Evolutionary conservation across 1,284 basidiomycete species (phyloP).

Genomic region (Moesziomyces parantarcticus): DNA sequence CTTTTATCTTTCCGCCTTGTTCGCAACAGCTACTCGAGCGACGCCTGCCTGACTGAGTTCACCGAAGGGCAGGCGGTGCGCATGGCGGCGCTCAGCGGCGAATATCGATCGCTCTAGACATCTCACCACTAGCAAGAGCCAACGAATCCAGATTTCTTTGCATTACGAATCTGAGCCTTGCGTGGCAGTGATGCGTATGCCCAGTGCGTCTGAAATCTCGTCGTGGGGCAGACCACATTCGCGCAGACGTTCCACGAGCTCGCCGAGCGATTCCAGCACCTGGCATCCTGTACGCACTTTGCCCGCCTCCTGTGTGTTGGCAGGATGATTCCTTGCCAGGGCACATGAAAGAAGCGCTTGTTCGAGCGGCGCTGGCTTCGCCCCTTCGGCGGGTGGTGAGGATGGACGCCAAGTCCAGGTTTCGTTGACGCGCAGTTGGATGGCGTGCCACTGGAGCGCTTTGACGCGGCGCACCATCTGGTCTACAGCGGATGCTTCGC

Average conservation of each 20-base stretch:
- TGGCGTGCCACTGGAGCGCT: slow-evolving; percentile 52
- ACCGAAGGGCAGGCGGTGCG: slow-evolving; percentile 48
- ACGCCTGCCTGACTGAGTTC: slow-evolving; percentile 48
- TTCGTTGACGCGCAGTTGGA: slow-evolving; percentile 35
- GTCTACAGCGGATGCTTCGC: slow-evolving; percentile 33
- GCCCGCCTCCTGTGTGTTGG: slow-evolving; percentile 5
- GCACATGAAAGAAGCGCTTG: slow-evolving; percentile 34
- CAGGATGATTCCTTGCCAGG: slow-evolving; percentile 15
- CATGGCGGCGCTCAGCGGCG: slow-evolving; percentile 36
- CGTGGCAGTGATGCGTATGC: slow-evolving; percentile 12
- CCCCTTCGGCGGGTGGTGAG: background rate
- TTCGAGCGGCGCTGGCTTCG: background rate
- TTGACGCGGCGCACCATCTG: slow-evolving; percentile 53
- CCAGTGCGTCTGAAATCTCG: slow-evolving; percentile 25
- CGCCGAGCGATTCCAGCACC: slow-evolving; percentile 39
- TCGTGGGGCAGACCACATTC: slow-evolving; percentile 19
- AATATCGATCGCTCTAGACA: slow-evolving; percentile 29
- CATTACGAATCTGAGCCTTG: background rate
- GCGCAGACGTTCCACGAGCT: slow-evolving; percentile 29
- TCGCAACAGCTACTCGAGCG: slow-evolving; percentile 38
- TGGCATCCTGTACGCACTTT: slow-evolving; percentile 43
- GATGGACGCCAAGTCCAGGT: slow-evolving; percentile 9
- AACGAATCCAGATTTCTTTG: background rate
- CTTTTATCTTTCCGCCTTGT: background rate
- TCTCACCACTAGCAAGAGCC: background rate